phyloP scores from a whole-genome alignment of 768 basidiomycete species.

The Lentinus brumalis region DNA sequence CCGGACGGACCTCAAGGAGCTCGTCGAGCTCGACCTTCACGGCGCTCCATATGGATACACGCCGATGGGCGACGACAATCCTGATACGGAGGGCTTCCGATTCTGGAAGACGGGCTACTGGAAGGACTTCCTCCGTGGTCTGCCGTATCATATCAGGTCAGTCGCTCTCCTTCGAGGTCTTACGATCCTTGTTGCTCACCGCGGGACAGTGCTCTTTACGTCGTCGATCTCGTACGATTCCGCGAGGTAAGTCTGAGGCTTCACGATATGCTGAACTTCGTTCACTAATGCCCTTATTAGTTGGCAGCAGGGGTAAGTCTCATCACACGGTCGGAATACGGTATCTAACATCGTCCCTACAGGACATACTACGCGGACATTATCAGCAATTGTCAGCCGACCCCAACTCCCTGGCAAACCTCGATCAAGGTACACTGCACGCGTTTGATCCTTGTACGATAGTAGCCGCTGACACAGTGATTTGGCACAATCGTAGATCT shows the following conservation, averaged over 20 bases:
- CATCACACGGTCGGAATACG: background rate
- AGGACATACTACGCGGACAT: slow-evolving; percentile 88
- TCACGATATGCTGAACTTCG: background rate
- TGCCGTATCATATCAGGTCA: slow-evolving; percentile 94
- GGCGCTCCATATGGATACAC: slow-evolving; percentile 96
- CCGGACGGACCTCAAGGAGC: slow-evolving; percentile 90
- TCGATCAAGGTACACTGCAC: slow-evolving; percentile 76
- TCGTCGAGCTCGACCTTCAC: slow-evolving; percentile 90
- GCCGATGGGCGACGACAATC: slow-evolving; percentile 95
- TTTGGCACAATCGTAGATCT: slow-evolving; percentile 56
- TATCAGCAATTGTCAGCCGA: slow-evolving; percentile 95
- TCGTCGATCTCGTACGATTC: slow-evolving; percentile 94
- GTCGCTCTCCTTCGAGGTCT: slow-evolving; percentile 15
- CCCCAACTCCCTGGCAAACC: slow-evolving; percentile 89
- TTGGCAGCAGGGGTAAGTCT: slow-evolving; percentile 59
- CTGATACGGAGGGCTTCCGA: slow-evolving; percentile 95
- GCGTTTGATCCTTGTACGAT: background rate
- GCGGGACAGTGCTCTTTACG: slow-evolving; percentile 81
- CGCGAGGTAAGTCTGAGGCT: slow-evolving; percentile 61
- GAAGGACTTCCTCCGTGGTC: slow-evolving; percentile 82
- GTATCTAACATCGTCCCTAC: background rate
- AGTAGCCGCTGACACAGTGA: background rate
- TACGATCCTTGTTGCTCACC: background rate
- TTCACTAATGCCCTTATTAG: slow-evolving; percentile 26
- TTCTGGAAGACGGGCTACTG: slow-evolving; percentile 99